phyloP scores from a whole-genome alignment of 441 rosid genomes.

The Populus tomentosa region DNA sequence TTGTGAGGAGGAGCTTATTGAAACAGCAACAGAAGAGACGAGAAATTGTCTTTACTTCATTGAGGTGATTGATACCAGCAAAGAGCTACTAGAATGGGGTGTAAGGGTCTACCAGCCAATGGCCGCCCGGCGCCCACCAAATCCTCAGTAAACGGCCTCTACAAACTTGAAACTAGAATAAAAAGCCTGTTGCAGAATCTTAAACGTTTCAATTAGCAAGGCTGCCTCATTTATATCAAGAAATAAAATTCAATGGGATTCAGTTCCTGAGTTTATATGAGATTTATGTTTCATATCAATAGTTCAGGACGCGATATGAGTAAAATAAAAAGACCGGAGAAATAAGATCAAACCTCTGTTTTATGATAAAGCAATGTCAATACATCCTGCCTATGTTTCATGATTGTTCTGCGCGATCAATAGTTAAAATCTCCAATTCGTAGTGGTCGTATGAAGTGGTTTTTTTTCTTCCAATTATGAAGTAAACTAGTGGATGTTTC shows the following conservation, averaged over 20 bases:
- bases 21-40: constrained; percentile 44
- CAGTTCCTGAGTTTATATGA: too few relatives aligned
- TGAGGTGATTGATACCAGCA: constrained; percentile 74
- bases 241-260: neutral
- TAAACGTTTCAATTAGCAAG: neutral
- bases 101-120: constrained; percentile 45
- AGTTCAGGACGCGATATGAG: too few relatives aligned
- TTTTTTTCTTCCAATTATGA: too few relatives aligned
- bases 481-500: too few relatives aligned
- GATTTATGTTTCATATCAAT: too few relatives aligned
- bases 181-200: neutral
- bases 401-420: too few relatives aligned
- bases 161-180: neutral
- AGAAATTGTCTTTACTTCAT: constrained; percentile 63
- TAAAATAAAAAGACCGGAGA: too few relatives aligned
- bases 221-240: neutral
- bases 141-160: constrained; percentile 41
- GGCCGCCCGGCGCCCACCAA: constrained; percentile 73
- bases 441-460: too few relatives aligned
- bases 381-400: neutral
- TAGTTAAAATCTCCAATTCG: too few relatives aligned
- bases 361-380: neutral
- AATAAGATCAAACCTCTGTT: neutral
- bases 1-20: constrained; percentile 50
- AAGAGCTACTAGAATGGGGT: constrained; percentile 30